Evolutionary conservation across 768 basidiomycete genomes (phyloP), one percentile per base, ranked within the genome.

Genomic region (Pleurotus ostreatus): DNA sequence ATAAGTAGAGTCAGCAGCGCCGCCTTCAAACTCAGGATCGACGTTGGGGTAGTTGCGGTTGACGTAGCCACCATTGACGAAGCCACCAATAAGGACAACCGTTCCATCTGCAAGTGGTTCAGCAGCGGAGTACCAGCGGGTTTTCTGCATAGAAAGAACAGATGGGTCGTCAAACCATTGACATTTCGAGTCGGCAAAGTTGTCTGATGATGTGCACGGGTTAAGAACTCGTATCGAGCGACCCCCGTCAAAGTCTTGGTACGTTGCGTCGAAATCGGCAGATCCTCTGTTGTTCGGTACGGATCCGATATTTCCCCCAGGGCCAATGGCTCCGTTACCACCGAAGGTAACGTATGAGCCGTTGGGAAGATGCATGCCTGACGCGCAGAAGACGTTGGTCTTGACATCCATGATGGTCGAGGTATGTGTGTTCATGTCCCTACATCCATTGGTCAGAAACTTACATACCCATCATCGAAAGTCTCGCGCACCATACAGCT

Each of bases 331-430:
- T 22, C 82, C 80, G 62, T 92, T 92, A 5, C 91, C 91, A 58
- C 91, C 91, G 61, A 92, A 86, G 1, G 88, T 82, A 13, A 74
- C 80, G 57, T 74, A 92, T 1, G 88, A 89, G 26, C 88, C 88
- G 58, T 91, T 91, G 5, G 89, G 89, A 0, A 91, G 73, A 65
- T 91, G 88, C 82, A 86, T 83, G 48, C 90, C 91, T 1, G 86
- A 90, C n/a, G 91, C 82, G 62, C 91, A 93, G 74, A 93, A 93
- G 3, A 79, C 71, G 65, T 92, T 93, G 20, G 88, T 87, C 38
- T 64, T 62, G 11, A 92, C 75, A 49, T 89, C 88, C 85, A 94
- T 90, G 0, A 83, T 68, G 20, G 75, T 76, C 20, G 82, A 78
- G 16, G 75, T 68, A 58, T 82, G 82, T 0, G 84, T 77, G 6